Conservation (phyloP, 2,329 filamentous ascomycete species). For the Ophiocordyceps sinensis region DNA sequence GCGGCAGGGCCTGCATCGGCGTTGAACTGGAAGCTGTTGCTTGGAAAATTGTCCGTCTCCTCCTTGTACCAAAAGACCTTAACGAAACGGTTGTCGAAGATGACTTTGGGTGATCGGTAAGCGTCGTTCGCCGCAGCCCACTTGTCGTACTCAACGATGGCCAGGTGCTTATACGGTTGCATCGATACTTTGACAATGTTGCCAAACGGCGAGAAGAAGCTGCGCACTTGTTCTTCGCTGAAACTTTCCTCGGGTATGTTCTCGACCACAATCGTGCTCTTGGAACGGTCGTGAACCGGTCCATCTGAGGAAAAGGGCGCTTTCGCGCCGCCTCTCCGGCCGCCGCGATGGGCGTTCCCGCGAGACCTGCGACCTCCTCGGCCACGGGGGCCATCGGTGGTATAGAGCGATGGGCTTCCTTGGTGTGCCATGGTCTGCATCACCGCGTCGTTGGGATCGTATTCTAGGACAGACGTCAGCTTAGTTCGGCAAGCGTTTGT, state of each 20-base stretch:
- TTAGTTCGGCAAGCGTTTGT: neutral
- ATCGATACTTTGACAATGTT: conserved; percentile 48
- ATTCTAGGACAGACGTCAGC: conserved; percentile 11
- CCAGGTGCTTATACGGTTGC: conserved; percentile 51
- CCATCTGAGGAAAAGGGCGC: conserved; percentile 51
- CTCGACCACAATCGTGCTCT: conserved; percentile 60
- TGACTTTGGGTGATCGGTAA: conserved; percentile 62
- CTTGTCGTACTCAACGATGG: conserved; percentile 53
- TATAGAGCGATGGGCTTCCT: conserved; percentile 9
- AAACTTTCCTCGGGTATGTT: conserved; percentile 62
- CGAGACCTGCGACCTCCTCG: conserved; percentile 21
- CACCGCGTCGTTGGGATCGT: conserved; percentile 17
- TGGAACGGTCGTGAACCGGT: conserved; percentile 45
- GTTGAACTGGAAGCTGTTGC: conserved; percentile 10
- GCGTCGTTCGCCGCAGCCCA: conserved; percentile 55
- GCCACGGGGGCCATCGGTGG: conserved; percentile 12
- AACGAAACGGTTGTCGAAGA: conserved; percentile 77
- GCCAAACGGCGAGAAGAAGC: conserved; percentile 62
- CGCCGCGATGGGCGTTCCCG: conserved; percentile 15
- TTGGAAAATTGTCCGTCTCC: conserved; percentile 21
- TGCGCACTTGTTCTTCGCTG: conserved; percentile 46
- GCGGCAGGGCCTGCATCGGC: neutral
- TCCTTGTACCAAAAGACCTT: conserved; percentile 68
- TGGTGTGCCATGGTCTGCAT: conserved; percentile 6
- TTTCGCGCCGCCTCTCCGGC: conserved; percentile 22